These are phyloP conservation scores for Penicillium nucicola DNA, from an alignment of 495 filamentous ascomycete genomes.

Conservation along the genomic window DNA sequence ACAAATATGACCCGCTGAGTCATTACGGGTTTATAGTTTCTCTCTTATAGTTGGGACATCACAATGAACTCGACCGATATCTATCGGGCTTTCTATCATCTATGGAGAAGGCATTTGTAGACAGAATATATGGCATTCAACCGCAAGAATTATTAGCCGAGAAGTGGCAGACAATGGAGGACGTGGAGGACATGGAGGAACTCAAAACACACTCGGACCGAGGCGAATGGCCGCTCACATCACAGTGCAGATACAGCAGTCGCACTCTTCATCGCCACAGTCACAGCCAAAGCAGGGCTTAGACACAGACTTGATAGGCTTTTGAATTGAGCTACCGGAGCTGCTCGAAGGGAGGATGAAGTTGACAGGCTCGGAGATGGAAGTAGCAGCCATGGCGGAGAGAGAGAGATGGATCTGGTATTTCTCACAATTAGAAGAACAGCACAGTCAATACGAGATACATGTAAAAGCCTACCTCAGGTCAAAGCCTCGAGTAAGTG, in stretches of 20 bases:
- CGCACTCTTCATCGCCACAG: constrained; percentile 43
- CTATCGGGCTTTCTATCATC: too few relatives aligned
- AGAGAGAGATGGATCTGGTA: background rate
- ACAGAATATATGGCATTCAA: too few relatives aligned
- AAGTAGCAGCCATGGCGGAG: constrained; percentile 15
- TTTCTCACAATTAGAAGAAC: background rate
- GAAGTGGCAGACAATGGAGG: background rate
- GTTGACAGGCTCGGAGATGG: constrained; percentile 23
- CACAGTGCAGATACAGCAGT: constrained; percentile 44
- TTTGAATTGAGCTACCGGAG: constrained; percentile 34
- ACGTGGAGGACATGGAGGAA: too few relatives aligned
- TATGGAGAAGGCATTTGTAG: too few relatives aligned
- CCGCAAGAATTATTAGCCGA: background rate
- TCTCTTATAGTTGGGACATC: too few relatives aligned
- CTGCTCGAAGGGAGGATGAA: constrained; percentile 31
- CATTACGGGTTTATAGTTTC: background rate
- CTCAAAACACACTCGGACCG: too few relatives aligned
- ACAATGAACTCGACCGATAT: too few relatives aligned
- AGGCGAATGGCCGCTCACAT: constrained; percentile 26
- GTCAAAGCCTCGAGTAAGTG: background rate
- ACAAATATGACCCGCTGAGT: constrained; percentile 2
- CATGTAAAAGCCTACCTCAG: background rate
- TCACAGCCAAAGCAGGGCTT: constrained; percentile 47
- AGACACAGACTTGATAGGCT: constrained; percentile 40
- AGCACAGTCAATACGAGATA: background rate